Evolutionary conservation across 177 flowering plant genomes (phyloP).

Genomic region (Vitis hybrid): DNA sequence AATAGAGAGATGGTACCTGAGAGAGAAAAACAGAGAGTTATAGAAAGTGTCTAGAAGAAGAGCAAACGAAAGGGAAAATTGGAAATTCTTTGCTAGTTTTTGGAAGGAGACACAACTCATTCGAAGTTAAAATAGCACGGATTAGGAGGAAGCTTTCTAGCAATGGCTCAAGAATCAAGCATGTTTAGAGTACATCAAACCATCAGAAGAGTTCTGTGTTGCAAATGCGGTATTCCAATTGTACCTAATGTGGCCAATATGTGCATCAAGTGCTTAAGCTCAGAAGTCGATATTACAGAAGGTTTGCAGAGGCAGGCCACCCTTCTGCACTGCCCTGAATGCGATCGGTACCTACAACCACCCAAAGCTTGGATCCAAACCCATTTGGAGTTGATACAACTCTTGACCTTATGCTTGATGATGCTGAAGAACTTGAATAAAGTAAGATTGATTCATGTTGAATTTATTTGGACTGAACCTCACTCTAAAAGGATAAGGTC

Average conservation of each 20-base stretch:
- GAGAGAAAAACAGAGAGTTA: too few relatives aligned
- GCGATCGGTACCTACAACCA: constrained; percentile 32
- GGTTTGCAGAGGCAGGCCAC: constrained; percentile 28
- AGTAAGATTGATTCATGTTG: constrained; percentile 24
- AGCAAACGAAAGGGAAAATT: accelerated
- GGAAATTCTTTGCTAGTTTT: too few relatives aligned
- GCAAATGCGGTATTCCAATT: constrained; percentile 37
- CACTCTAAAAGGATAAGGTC: constrained; percentile 41
- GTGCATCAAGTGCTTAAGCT: constrained; percentile 36
- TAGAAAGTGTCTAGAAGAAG: too few relatives aligned
- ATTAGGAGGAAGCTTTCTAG: neutral
- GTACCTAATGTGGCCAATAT: constrained; percentile 37
- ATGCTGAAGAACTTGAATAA: constrained; percentile 20
- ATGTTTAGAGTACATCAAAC: constrained; percentile 38
- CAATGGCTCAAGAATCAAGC: constrained; percentile 24
- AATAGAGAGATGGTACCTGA: too few relatives aligned
- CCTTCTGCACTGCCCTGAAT: constrained; percentile 34
- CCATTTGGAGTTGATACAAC: constrained; percentile 32
- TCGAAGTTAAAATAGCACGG: too few relatives aligned
- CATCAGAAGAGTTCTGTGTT: constrained; percentile 30
- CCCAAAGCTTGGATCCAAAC: constrained; percentile 36
- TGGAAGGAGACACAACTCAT: too few relatives aligned
- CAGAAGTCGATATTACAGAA: constrained; percentile 40
- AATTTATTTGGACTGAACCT: constrained; percentile 41
- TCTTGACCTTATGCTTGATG: constrained; percentile 29